Evolutionary conservation across 2,329 filamentous ascomycete genomes (phyloP), one percentile per base, ranked within the genome.

Genomic region (Penicillium sp.): DNA sequence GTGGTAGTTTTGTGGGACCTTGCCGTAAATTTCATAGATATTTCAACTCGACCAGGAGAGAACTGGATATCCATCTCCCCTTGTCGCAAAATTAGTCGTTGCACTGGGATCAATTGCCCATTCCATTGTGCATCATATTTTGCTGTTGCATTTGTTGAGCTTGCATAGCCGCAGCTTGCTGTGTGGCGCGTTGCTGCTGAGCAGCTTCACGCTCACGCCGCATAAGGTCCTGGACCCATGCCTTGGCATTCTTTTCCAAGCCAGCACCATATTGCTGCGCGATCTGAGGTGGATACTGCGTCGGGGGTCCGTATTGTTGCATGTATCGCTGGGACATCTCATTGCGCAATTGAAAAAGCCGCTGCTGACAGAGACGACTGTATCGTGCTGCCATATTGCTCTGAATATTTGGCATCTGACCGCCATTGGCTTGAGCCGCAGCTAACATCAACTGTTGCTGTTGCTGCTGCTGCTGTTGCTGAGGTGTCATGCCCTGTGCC

Each of bases 101-200:
- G 39, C 39, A 14, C 26, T 11, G 25, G 13, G 35, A 52, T 65
- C 64, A 74, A 53, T 71, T 75, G 5, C 72, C 73, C 68, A 74
- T 73, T 26, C 71, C 73, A 56, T 74, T 75, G 37, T 75, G 71
- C 75, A 77, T 77, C 71, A 77, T 76, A 45, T 73, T 75, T 58
- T 75, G 73, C 23, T 75, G 72, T 58, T 74, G 72, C 57, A 75
- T 74, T 50, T 76, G 74, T 50, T 76, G 72, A 21, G 70, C 70
- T 49, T 74, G 73, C 54, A 73, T 68, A 16, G 68, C 68, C 31
- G 68, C 64, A n/a, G 51, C 51, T 14, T 53, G 50, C 29, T 73
- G 72, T 2, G 62, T 63, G 29, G 70, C 67, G 35, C 71, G 71
- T 37, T 71, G 69, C 50, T 72, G 72, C 50, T 70, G 67, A 47